A percentile compares a stretch with the other conserved stretches of the same genome.
These are phyloP conservation scores for Logfia minima DNA, from an alignment of 129 eudicot genomes.

Conservation along the genomic window DNA sequence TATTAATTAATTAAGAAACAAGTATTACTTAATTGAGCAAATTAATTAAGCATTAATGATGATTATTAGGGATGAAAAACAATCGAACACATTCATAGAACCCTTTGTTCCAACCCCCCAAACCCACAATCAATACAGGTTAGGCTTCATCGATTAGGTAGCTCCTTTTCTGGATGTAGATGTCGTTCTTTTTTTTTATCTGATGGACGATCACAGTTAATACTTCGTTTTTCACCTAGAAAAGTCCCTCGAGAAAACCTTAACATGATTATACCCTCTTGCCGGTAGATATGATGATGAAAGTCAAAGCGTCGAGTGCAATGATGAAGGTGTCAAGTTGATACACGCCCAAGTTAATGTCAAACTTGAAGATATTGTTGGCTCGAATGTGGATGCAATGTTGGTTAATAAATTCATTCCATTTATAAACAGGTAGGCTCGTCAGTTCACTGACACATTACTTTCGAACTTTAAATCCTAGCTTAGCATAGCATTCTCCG, in stretches of 20 bases:
- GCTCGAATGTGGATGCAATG: not conserved
- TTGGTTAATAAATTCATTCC: not conserved
- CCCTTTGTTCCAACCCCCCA: not conserved
- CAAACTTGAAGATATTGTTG: not conserved
- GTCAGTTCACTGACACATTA: not conserved
- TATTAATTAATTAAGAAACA: no score
- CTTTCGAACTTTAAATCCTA: not conserved
- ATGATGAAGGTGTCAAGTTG: not conserved
- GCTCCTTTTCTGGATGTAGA: not conserved
- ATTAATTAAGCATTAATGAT: not conserved
- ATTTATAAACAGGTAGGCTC: not conserved
- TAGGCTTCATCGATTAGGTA: not conserved
- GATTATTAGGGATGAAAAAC: not conserved
- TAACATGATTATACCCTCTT: not conserved
- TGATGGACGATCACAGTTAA: not conserved
- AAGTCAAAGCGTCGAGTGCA: not conserved
- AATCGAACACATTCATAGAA: not conserved
- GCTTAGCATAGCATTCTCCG: no score
- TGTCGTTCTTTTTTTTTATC: not conserved
- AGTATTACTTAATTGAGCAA: no score
- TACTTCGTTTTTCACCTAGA: not conserved
- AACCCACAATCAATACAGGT: not conserved
- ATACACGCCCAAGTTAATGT: not conserved
- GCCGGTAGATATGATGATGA: slow-evolving; percentile 5
- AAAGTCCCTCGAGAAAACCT: slow-evolving; percentile 4